phyloP scores from a whole-genome alignment of 1,284 basidiomycete genomes.

The Somion occarium region DNA sequence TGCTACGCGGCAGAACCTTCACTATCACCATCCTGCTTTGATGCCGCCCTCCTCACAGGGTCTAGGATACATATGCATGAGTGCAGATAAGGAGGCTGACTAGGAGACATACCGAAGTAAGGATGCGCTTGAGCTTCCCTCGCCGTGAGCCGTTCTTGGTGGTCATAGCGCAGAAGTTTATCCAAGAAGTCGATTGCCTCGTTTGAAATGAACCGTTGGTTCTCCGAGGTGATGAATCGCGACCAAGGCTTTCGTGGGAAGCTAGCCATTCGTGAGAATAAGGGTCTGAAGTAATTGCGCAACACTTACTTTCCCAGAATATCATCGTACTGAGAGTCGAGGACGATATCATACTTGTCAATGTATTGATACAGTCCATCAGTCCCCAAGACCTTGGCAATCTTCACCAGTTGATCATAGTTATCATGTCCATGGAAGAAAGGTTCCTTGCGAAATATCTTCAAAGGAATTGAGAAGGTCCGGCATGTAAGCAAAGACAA shows the following conservation, averaged over 20 bases:
- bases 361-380: slow-evolving; percentile 90
- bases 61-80: slow-evolving; percentile 33
- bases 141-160: slow-evolving; percentile 94
- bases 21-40: slow-evolving; percentile 51
- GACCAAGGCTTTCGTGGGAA: slow-evolving; percentile 95
- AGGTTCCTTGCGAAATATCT: slow-evolving; percentile 99
- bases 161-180: slow-evolving; percentile 94
- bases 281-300: background rate
- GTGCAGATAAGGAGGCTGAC: slow-evolving; percentile 8
- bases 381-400: slow-evolving; percentile 95
- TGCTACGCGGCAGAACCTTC: slow-evolving; percentile 71
- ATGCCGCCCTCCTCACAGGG: slow-evolving; percentile 52
- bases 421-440: slow-evolving; percentile 99
- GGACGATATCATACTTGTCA: slow-evolving; percentile 92
- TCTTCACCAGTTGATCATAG: slow-evolving; percentile 98
- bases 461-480: slow-evolving; percentile 11
- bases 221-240: slow-evolving; percentile 90
- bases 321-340: slow-evolving; percentile 89
- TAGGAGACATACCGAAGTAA: slow-evolving; percentile 69
- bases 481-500: background rate
- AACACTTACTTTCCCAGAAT: slow-evolving; percentile 70
- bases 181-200: slow-evolving; percentile 97
- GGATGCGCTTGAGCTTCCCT: slow-evolving; percentile 85
- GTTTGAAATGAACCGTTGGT: slow-evolving; percentile 96
- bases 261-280: slow-evolving; percentile 34